Percentiles rank a stretch among this genome's conserved stretches.
Evolutionary conservation across 129 eudicot genomes (phyloP).

Genomic region (Dittrichia graveolens): DNA sequence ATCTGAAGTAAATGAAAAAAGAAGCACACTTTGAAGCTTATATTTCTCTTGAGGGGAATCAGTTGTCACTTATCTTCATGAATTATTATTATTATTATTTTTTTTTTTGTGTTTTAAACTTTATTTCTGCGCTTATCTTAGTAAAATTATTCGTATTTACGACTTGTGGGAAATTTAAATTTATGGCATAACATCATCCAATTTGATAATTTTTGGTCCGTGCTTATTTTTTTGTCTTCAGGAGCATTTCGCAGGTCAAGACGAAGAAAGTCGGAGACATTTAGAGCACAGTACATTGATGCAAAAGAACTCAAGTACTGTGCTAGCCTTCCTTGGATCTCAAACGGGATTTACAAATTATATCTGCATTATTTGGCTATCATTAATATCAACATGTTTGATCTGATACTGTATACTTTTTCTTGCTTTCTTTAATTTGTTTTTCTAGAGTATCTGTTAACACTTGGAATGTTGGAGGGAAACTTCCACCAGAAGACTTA

Average conservation of each 20-base stretch:
- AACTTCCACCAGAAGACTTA: conserved; percentile 74
- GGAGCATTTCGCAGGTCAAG: conserved; percentile 71
- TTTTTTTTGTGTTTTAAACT: conserved; percentile 1
- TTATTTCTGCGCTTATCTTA: background rate
- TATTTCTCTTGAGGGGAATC: background rate
- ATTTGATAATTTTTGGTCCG: background rate
- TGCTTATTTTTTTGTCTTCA: conserved; percentile 30
- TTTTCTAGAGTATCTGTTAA: conserved; percentile 69
- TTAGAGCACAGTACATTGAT: conserved; percentile 88
- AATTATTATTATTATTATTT: too few species aligned
- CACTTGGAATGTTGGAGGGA: conserved; percentile 97
- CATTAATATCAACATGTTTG: background rate
- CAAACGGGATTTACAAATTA: background rate
- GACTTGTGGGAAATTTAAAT: background rate
- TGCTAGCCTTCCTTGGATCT: conserved; percentile 9
- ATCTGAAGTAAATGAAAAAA: background rate
- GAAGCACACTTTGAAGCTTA: background rate
- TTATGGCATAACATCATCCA: background rate
- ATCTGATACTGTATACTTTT: background rate
- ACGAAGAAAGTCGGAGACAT: conserved; percentile 92
- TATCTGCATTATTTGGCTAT: conserved; percentile 4
- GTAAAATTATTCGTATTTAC: conserved; percentile 1
- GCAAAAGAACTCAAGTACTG: conserved; percentile 65
- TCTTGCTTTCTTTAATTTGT: conserved; percentile 9
- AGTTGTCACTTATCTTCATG: background rate